phyloP scores from a whole-genome alignment of 2,329 filamentous ascomycete genomes.

The Fusarium piperis region DNA sequence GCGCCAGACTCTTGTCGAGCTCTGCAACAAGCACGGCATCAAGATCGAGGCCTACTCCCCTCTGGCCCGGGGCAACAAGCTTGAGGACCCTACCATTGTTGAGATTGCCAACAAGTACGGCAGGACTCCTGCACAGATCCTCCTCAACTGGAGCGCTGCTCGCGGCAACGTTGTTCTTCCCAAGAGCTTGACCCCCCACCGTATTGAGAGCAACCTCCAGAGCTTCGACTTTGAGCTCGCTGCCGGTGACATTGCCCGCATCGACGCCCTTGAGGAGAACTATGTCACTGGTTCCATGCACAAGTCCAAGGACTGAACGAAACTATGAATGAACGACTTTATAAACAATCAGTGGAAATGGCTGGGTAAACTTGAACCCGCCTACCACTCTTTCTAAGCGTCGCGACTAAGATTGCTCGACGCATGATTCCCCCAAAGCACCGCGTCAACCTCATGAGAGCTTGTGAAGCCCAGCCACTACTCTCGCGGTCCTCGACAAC shows the following conservation, averaged over 20 bases:
- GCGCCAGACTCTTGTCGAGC: slow-evolving; percentile 66
- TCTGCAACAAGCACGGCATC: slow-evolving; percentile 66
- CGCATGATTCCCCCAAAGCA: slow-evolving; percentile 1
- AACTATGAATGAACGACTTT: slow-evolving; percentile 4
- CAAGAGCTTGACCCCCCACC: slow-evolving; percentile 66
- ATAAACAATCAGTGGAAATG: slow-evolving; percentile 4
- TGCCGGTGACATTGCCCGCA: slow-evolving; percentile 65
- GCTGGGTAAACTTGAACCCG: neutral
- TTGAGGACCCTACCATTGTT: slow-evolving; percentile 61
- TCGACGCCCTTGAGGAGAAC: slow-evolving; percentile 75
- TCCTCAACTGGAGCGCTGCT: slow-evolving; percentile 33
- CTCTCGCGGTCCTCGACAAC: slow-evolving; percentile 3
- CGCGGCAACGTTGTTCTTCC: slow-evolving; percentile 33
- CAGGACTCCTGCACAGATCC: slow-evolving; percentile 29
- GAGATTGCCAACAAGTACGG: slow-evolving; percentile 34
- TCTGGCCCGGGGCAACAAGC: slow-evolving; percentile 47
- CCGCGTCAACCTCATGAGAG: slow-evolving; percentile 19
- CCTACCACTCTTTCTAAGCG: neutral
- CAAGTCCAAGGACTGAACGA: slow-evolving; percentile 50
- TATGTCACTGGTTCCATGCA: slow-evolving; percentile 70
- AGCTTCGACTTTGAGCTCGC: slow-evolving; percentile 71
- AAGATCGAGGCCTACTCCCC: slow-evolving; percentile 64
- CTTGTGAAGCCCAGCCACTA: slow-evolving; percentile 4
- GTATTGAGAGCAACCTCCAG: slow-evolving; percentile 73
- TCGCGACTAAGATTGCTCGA: slow-evolving; percentile 23